Base-by-base conservation (phyloP, 2,329 filamentous ascomycete species). In the Fusarium sacchari region DNA sequence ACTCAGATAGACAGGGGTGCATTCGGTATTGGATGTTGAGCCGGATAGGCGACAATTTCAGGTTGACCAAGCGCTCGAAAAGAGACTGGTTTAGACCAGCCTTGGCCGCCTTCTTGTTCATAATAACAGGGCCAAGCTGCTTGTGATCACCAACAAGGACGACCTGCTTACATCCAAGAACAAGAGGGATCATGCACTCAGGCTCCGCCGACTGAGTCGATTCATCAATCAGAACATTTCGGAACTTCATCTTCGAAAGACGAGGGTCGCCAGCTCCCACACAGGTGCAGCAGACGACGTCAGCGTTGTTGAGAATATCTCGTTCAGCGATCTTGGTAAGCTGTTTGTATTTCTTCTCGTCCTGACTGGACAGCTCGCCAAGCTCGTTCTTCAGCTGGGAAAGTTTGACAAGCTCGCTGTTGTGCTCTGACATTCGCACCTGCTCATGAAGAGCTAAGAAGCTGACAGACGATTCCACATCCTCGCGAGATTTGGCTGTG, bases 51-150 rank as follows among this genome's bases (percentile, higher is more conserved):
- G 93, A 91, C 78, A 95, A 93, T 49, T 93, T 93, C n/a, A 98
- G 89, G 78, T 96, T 94, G 77, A 98, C 95, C 57, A 99, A 88
- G 78, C 96, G 94, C 85, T 99, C 96, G 79, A 99, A 99, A 15
- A 99, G 88, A n/a, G 96, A 98, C 83, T 98, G 96, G 83, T 98
- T 98, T 22, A 99, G 88, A 69, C 96, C 96, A 62, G 96, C 96
- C 84, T 98, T 98, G 70, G 96, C 96, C 20, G 96, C 96, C 84
- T 98, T 98, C 88, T 99, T 99, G 88, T 99, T 99, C 96, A 99
- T 99, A 81, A 99, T 98, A 78, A 99, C 96, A 3, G 96, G 96
- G 1, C 96, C 96, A 74, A 99, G 90, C 82, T 99, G 96, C 83
- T 98, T 97, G 83, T 99, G 96, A 80, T 99, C 96, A 80, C 96